phyloP scores from a whole-genome alignment of 176 grass and related monocot genomes.

The Cenchrus americanus region DNA sequence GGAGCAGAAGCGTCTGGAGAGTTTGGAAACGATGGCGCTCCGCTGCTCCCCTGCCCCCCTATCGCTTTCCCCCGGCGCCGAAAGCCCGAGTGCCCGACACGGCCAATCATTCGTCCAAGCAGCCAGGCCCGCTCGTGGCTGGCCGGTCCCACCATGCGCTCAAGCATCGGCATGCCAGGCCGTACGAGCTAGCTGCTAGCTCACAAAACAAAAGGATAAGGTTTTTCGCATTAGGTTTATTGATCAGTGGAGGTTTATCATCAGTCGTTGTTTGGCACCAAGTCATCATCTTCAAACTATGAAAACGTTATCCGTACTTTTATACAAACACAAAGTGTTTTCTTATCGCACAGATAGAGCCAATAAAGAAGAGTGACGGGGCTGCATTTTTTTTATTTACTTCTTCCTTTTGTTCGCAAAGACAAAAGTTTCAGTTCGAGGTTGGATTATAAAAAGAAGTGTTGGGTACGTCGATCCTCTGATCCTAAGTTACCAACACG shows the following conservation, averaged over 20 bases:
- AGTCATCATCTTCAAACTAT: neutral
- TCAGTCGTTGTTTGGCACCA: neutral
- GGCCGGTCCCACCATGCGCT: neutral
- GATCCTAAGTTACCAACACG: too few species aligned
- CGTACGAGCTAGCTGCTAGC: neutral
- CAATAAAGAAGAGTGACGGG: neutral
- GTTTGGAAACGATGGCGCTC: neutral
- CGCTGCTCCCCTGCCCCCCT: neutral
- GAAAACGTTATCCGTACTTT: neutral
- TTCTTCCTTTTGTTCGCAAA: neutral
- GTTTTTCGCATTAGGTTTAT: neutral
- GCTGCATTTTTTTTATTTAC: neutral
- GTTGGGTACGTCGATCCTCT: too few species aligned
- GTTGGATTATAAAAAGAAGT: neutral
- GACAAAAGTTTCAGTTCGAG: neutral
- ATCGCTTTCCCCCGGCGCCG: neutral
- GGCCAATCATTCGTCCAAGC: neutral
- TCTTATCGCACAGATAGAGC: neutral
- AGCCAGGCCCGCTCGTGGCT: neutral
- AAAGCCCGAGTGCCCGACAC: neutral
- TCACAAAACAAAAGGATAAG: neutral
- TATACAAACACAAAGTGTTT: neutral
- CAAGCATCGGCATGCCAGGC: neutral
- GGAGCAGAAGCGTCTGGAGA: neutral
- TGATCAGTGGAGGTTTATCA: neutral